Evolutionary conservation across 2,329 filamentous ascomycete species (phyloP).

Genomic region (Metarhizium brunneum): DNA sequence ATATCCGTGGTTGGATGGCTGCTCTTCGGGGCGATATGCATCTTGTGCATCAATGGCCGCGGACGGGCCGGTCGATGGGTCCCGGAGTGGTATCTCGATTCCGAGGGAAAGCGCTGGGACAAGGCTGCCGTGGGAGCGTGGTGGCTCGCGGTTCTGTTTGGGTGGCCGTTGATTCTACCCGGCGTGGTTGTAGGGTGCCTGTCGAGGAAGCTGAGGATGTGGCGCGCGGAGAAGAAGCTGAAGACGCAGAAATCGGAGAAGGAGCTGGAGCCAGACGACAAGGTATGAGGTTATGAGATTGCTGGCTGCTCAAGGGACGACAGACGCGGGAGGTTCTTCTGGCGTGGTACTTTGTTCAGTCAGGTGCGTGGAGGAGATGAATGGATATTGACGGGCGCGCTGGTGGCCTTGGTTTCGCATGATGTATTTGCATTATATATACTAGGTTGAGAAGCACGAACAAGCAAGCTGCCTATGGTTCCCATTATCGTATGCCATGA

Average conservation of each 20-base stretch:
- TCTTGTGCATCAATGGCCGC: slow-evolving; percentile 20
- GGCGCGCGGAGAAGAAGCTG: slow-evolving; percentile 27
- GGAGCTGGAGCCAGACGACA: not conserved
- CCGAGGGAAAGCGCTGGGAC: slow-evolving; percentile 11
- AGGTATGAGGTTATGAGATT: not conserved
- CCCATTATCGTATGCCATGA: not conserved
- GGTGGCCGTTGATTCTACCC: slow-evolving; percentile 50
- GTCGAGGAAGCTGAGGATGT: slow-evolving; percentile 41
- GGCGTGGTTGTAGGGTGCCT: slow-evolving; percentile 72
- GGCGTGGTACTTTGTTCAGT: not conserved
- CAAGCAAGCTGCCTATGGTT: not conserved
- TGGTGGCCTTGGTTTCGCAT: not conserved
- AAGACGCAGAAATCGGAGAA: slow-evolving; percentile 41
- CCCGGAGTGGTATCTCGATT: slow-evolving; percentile 24
- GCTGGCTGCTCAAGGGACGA: not conserved
- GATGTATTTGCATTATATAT: not conserved
- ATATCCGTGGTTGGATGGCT: slow-evolving; percentile 20
- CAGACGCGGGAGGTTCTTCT: not conserved
- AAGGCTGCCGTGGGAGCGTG: slow-evolving; percentile 14
- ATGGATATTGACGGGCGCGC: not conserved
- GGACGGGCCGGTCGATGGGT: slow-evolving; percentile 21
- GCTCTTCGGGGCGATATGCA: slow-evolving; percentile 21
- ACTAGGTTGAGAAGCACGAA: not conserved
- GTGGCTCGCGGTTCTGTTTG: slow-evolving; percentile 20
- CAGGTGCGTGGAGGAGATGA: not conserved